Conservation (phyloP, 805 yeast species). For the Wickerhamiella allomyrinae region DNA sequence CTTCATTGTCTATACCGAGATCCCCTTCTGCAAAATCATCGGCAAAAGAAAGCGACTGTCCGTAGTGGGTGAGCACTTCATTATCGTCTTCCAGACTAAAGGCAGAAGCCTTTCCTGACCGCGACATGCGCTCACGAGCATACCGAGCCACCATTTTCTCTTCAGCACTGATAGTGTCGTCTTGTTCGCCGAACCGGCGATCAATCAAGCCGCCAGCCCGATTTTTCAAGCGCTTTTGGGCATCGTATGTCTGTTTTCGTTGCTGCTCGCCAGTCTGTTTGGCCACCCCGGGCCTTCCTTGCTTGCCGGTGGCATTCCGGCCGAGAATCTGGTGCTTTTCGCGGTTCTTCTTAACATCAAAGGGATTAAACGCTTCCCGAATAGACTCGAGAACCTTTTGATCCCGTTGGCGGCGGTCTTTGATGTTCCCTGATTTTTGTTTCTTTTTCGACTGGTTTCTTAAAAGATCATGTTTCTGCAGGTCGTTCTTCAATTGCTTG, state of each 20-base stretch:
- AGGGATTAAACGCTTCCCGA: slow-evolving; percentile 78
- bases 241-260: slow-evolving; percentile 48
- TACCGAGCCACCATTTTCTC: slow-evolving; percentile 93
- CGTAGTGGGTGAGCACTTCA: slow-evolving; percentile 56
- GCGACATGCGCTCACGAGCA: slow-evolving; percentile 63
- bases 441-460: slow-evolving; percentile 29
- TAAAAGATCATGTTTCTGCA: slow-evolving; percentile 38
- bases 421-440: slow-evolving; percentile 19
- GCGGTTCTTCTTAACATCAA: slow-evolving; percentile 61
- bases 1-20: slow-evolving; percentile 27
- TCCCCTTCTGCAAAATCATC: slow-evolving; percentile 42
- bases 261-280: slow-evolving; percentile 56
- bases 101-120: slow-evolving; percentile 35
- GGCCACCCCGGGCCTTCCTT: slow-evolving; percentile 48
- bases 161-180: slow-evolving; percentile 57
- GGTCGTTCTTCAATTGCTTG: slow-evolving; percentile 20
- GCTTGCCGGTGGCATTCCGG: slow-evolving; percentile 7
- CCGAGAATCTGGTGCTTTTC: slow-evolving; percentile 40
- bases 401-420: slow-evolving; percentile 34
- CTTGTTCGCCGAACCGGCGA: slow-evolving; percentile 83
- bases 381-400: slow-evolving; percentile 42
- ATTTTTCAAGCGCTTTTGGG: slow-evolving; percentile 46
- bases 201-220: slow-evolving; percentile 70
- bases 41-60: slow-evolving; percentile 47
- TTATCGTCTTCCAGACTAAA: slow-evolving; percentile 63